Percentiles rank a stretch among this genome's conserved stretches.
Conservation (phyloP, 169 alveolate genomes). For the Plasmodium coatneyi region DNA sequence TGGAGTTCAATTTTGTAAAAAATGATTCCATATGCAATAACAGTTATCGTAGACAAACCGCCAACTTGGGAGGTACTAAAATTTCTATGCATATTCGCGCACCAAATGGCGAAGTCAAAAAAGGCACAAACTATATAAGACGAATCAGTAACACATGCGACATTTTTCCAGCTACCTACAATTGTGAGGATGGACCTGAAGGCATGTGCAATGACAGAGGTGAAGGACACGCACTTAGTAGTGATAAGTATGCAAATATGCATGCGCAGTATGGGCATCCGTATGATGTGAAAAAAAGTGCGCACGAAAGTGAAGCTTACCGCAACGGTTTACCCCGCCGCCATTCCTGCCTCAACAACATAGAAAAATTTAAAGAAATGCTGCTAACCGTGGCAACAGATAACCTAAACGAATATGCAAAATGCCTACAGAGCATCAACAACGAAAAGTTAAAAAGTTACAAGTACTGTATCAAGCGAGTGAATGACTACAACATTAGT, state of each 20-base stretch:
- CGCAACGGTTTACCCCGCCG: neutral
- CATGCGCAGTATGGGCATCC: neutral
- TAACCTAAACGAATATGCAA: constrained; percentile 62
- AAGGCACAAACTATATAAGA: constrained; percentile 2
- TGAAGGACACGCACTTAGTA: neutral
- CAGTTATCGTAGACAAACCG: constrained; percentile 1
- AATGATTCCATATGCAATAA: neutral
- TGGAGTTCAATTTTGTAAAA: constrained; percentile 7
- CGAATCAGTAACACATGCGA: constrained; percentile 24
- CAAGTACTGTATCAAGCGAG: constrained; percentile 43
- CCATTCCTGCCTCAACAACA: constrained; percentile 13
- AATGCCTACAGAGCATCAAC: constrained; percentile 60
- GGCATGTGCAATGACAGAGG: constrained; percentile 19
- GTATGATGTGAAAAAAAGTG: constrained; percentile 6
- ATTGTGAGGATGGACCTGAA: constrained; percentile 15
- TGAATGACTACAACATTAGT: constrained; percentile 52
- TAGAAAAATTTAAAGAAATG: constrained; percentile 62
- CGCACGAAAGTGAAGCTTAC: constrained; percentile 17
- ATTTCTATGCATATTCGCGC: constrained; percentile 6
- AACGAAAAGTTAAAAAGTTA: constrained; percentile 31
- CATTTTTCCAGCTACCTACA: constrained; percentile 9
- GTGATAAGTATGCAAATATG: constrained; percentile 22
- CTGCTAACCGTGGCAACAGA: constrained; percentile 36
- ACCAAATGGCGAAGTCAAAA: neutral
- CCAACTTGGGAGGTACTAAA: neutral